Base-by-base conservation (phyloP, 306 rosid species). In the Alnus glutinosa region DNA sequence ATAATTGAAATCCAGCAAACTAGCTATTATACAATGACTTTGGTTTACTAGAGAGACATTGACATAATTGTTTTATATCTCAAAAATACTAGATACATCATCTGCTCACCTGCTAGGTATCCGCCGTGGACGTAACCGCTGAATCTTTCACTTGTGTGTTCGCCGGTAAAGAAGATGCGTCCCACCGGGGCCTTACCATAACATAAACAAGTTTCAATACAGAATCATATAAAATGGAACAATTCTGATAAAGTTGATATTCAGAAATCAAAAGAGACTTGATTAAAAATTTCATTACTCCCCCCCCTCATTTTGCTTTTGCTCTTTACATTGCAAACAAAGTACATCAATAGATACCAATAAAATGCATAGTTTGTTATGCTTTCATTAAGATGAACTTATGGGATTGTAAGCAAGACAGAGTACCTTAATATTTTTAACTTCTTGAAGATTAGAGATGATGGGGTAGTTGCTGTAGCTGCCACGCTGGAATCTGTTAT, bases 391-490 rank as follows among this genome's bases (percentile, higher is more conserved):
- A 63, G 42, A 63, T 1, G 12, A 63, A 32, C 10, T 63, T 44
- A 11, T 13, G 47, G 47, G 12, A 82, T 32, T 76, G 67, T 66
- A 55, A 79, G 28, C 54, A 77, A 77, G 78, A 58, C n/a, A 83
- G 32, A 73, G 72, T 55, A 81, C 98, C 97, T 91, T 93, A 14
- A 91, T 91, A 81, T 85, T 80, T 57, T 78, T 90, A 72, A 90
- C 84, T 49, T 74, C 79, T 85, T 85, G 87, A 54, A 62, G 82
- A 75, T 88, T 85, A 18, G 94, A 87, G 82, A 91, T 79, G 50
- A 95, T 80, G 9, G 97, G 98, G 55, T 86, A 95, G 85, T 95
- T 95, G 86, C 98, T 95, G 84, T 95, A 95, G 94, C 98, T 91
- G 71, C 98, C 96, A 15, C 97, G 81, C 81, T 92, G 98, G 80